Evolutionary conservation across 208 protist species (phyloP).

Genomic region (Naegleria fowleri): DNA sequence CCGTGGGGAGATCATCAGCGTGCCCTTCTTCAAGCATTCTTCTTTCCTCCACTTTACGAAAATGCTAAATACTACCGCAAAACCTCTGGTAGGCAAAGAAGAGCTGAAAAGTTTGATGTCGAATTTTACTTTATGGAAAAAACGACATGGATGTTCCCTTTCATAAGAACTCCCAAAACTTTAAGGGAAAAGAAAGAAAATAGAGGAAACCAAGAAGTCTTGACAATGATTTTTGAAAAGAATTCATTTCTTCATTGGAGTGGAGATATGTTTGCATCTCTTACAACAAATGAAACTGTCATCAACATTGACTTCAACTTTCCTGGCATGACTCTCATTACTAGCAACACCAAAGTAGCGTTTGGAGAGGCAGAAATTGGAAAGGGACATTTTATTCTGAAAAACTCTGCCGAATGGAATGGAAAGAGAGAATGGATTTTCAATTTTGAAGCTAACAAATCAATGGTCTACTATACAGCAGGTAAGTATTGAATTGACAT

Average conservation of each 20-base stretch:
- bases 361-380: not conserved
- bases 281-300: not conserved
- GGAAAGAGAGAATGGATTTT: not conserved
- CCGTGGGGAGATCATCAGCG: not conserved
- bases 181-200: constrained; percentile 7
- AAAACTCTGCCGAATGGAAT: not conserved
- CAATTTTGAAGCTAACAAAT: not conserved
- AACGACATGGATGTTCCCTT: not conserved
- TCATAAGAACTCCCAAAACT: not conserved
- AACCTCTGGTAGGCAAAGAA: not conserved
- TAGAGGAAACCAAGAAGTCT: not conserved
- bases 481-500: not conserved
- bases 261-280: not conserved
- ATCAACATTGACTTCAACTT: not conserved
- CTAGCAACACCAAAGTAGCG: not conserved
- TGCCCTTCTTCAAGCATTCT: not conserved
- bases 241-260: constrained; percentile 3
- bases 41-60: not conserved
- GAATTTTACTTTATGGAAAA: not conserved
- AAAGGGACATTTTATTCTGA: not conserved
- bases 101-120: not conserved
- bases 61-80: not conserved
- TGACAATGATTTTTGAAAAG: not conserved
- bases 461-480: not conserved
- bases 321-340: not conserved